Evolutionary conservation across 306 rosid genomes (phyloP).

Genomic region (Prunus mira): DNA sequence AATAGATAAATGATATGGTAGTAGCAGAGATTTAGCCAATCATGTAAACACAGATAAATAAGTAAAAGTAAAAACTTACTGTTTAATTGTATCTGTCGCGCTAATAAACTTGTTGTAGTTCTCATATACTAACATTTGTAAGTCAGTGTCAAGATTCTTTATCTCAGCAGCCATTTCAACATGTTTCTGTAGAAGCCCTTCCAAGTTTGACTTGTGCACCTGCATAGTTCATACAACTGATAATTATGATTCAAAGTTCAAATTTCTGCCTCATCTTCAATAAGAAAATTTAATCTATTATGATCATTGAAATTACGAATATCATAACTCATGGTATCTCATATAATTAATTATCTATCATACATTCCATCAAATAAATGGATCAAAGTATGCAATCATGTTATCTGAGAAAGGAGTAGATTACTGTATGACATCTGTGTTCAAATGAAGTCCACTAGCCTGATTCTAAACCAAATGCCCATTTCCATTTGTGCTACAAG

Average conservation of each 20-base stretch:
- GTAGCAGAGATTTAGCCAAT: not conserved
- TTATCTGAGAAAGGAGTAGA: not conserved
- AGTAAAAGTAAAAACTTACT: conserved; percentile 29
- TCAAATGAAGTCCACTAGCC: not conserved
- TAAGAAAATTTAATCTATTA: not conserved
- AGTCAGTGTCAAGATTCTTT: conserved; percentile 96
- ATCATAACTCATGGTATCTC: not conserved
- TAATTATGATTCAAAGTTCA: not conserved
- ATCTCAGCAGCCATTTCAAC: conserved; percentile 92
- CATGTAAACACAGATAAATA: not conserved
- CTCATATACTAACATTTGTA: conserved; percentile 93
- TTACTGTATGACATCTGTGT: not conserved
- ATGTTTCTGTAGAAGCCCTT: conserved; percentile 75
- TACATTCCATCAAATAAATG: not conserved
- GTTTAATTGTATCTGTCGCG: conserved; percentile 85
- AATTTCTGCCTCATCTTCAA: conserved; percentile 1
- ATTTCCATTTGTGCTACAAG: not conserved
- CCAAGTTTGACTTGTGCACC: conserved; percentile 72
- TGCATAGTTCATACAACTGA: conserved; percentile 22
- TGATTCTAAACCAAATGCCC: not conserved
- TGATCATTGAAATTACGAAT: not conserved
- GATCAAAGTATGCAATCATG: not conserved
- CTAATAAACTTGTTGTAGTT: conserved; percentile 90
- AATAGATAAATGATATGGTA: not conserved
- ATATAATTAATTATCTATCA: not conserved